Evolutionary conservation across 768 basidiomycete genomes (phyloP).

Genomic region (Vishniacozyma victoriae): DNA sequence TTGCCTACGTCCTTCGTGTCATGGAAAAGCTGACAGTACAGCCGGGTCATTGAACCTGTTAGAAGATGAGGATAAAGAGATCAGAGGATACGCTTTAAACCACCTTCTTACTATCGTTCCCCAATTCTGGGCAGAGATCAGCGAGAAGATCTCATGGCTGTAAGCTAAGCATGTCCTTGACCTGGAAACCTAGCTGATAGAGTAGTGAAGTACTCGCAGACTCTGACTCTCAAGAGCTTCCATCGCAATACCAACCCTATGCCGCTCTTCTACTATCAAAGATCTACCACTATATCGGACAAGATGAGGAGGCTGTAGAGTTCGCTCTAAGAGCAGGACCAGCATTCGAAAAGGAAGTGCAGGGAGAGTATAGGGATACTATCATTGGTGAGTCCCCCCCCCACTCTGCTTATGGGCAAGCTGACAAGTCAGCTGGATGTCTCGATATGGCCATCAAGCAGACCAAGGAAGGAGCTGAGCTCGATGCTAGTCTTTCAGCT

Average conservation of each 20-base stretch:
- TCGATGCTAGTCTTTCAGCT: conserved; percentile 70
- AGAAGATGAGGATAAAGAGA: conserved; percentile 69
- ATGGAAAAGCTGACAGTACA: conserved; percentile 44
- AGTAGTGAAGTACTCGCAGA: conserved; percentile 85
- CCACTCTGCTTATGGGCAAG: not conserved
- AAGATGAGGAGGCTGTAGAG: conserved; percentile 89
- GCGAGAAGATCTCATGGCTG: conserved; percentile 57
- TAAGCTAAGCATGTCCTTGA: not conserved
- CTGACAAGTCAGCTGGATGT: conserved; percentile 65
- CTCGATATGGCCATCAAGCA: conserved; percentile 85
- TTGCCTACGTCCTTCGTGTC: not conserved
- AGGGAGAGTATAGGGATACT: conserved; percentile 87
- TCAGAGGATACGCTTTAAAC: conserved; percentile 86
- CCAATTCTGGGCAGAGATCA: conserved; percentile 98
- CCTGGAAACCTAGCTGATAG: not conserved
- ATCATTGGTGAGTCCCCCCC: conserved; percentile 77
- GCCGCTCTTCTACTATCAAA: conserved; percentile 95
- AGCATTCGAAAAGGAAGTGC: conserved; percentile 64
- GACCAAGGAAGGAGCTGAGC: conserved; percentile 58
- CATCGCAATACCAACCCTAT: conserved; percentile 65
- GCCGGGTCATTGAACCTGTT: conserved; percentile 88
- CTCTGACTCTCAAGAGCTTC: conserved; percentile 58
- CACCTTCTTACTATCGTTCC: conserved; percentile 76
- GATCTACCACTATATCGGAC: conserved; percentile 93
- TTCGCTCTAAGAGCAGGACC: conserved; percentile 87